These are phyloP conservation scores for Solanum sitiens DNA, from an alignment of 257 asterid genomes.

Conservation along the genomic window DNA sequence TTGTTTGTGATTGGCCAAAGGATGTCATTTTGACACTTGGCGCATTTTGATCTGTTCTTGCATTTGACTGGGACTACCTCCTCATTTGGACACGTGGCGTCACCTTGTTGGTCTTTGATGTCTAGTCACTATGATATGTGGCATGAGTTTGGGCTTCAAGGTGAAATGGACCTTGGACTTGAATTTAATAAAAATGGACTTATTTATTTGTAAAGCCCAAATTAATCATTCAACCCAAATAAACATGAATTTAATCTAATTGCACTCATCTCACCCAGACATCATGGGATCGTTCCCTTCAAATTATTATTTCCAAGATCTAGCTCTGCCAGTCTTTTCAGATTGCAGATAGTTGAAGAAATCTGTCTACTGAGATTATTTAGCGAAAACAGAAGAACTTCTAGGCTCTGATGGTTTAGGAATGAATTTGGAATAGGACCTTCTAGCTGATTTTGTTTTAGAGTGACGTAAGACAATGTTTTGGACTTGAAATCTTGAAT, in stretches of 20 bases:
- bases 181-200: too few species aligned
- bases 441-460: background rate
- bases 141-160: too few species aligned
- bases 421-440: background rate
- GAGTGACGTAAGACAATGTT: fast-evolving
- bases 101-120: too few species aligned
- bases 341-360: background rate
- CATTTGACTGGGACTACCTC: too few species aligned
- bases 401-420: background rate
- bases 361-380: background rate
- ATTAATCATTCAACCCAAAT: too few species aligned
- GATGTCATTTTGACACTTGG: too few species aligned
- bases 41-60: too few species aligned
- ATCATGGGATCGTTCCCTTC: background rate
- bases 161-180: too few species aligned
- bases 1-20: too few species aligned
- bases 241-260: fast-evolving
- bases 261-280: background rate
- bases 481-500: background rate
- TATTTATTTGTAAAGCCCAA: too few species aligned
- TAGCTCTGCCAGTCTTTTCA: fast-evolving
- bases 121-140: too few species aligned
- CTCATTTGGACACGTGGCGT: too few species aligned
- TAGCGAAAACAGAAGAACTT: fast-evolving
- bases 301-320: background rate